Evolutionary conservation across 2,329 filamentous ascomycete species (phyloP), one percentile per base, ranked within the genome.

Genomic region (Aspergillus brunneoviolaceus): DNA sequence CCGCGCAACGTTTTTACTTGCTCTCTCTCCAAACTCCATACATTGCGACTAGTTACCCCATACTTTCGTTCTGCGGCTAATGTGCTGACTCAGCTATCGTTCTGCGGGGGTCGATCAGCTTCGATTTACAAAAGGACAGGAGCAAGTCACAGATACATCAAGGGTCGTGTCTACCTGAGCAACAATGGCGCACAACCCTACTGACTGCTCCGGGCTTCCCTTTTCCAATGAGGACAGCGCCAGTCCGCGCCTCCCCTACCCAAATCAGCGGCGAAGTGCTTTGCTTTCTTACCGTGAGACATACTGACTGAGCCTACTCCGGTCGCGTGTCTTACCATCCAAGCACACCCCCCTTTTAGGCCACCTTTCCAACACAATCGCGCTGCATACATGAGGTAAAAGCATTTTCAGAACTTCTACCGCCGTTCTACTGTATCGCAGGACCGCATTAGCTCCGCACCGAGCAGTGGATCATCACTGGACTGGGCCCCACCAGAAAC

Each of bases 101-200:
- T 76, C 74, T 63, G 69, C 66, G 69, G 69, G 66, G 65, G 69
- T 76, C 74, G 65, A 76, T 68, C 58, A 49, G 60, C 61, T 76
- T 76, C 74, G 66, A 74, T 69, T 50, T 50, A 33, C 61, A 55
- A 50, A 31, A 31, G 49, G 51, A 55, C 39, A 16, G 16, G 14
- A 45, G 39, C 39, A 45, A 45, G 14, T 45, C 39, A 19, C 39
- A n/a, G 9, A 45, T 45, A 45, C 39, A 45, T 45, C 39, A 45
- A 42, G 39, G 39, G 16, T 45, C 39, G 14, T 7, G 14, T 45
- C 39, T 45, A 19, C 39, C 39, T 45, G 27, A 29, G 27, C 39
- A 19, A 45, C 5, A 19, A 45, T 45, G 39, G 39, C 39, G 16
- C 39, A 7, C 6, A 45, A 45, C 5, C 5, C 39, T 45, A n/a